Percentiles rank a stretch among this genome's conserved stretches.
Evolutionary conservation across 2,329 filamentous ascomycete species (phyloP).

Genomic region (Colletotrichum falcatum): DNA sequence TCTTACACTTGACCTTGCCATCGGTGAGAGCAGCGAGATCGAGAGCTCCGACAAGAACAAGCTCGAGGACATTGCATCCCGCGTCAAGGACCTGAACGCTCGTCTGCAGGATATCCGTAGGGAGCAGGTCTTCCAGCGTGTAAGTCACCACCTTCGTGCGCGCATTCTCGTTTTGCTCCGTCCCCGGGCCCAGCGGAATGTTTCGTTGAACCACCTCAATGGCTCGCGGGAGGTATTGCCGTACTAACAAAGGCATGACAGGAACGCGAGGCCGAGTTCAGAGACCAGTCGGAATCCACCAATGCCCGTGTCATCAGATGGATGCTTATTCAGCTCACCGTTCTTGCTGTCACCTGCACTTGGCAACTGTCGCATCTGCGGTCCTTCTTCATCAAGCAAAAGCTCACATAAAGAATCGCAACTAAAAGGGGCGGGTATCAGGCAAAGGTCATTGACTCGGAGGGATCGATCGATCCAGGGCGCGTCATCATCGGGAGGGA

Average conservation of each 20-base stretch:
- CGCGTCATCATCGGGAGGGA: slow-evolving; percentile 1
- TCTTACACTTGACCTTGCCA: slow-evolving; percentile 88
- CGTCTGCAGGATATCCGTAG: slow-evolving; percentile 88
- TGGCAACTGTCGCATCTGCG: slow-evolving; percentile 97
- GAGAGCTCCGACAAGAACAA: slow-evolving; percentile 95
- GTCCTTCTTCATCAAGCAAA: slow-evolving; percentile 99
- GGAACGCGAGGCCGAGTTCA: slow-evolving; percentile 98
- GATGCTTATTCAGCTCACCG: slow-evolving; percentile 89
- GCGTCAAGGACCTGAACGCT: slow-evolving; percentile 89
- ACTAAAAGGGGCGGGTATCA: slow-evolving; percentile 7
- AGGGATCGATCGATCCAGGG: slow-evolving; percentile 10
- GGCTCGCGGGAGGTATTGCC: not conserved
- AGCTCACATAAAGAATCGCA: slow-evolving; percentile 78
- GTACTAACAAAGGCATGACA: slow-evolving; percentile 52
- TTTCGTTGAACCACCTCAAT: not conserved
- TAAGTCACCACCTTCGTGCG: slow-evolving; percentile 56
- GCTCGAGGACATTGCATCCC: slow-evolving; percentile 88
- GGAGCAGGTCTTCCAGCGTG: slow-evolving; percentile 96
- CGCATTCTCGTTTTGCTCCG: not conserved
- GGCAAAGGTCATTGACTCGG: slow-evolving; percentile 13
- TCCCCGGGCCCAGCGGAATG: not conserved
- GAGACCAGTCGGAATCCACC: slow-evolving; percentile 95
- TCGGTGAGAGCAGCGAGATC: slow-evolving; percentile 94
- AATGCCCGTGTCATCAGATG: slow-evolving; percentile 93
- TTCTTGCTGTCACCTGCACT: slow-evolving; percentile 88